A percentile compares a stretch with the other conserved stretches of the same genome.
Evolutionary conservation across 768 basidiomycete species (phyloP).

Genomic region (Rhodotorula toruloides): DNA sequence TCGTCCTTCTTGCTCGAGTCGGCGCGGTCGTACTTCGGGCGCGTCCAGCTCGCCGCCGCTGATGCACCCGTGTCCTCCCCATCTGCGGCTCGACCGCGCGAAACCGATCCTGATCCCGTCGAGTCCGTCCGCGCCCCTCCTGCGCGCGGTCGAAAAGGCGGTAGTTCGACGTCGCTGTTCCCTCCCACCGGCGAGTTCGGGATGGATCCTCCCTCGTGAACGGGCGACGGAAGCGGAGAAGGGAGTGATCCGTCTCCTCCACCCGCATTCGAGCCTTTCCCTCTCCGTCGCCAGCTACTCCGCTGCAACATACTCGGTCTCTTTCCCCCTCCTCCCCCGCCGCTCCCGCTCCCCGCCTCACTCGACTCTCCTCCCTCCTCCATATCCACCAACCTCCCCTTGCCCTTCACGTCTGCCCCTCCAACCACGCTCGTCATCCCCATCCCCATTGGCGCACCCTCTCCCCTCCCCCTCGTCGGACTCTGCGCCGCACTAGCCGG

Average conservation of each 20-base stretch:
- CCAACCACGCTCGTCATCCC: not conserved
- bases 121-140: not conserved
- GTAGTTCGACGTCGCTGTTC: no score
- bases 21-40: not conserved
- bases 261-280: not conserved
- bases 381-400: not conserved
- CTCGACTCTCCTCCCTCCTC: no score
- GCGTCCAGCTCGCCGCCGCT: not conserved
- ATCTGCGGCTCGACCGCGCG: no score
- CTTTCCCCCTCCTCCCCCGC: not conserved
- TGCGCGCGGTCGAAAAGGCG: not conserved
- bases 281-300: not conserved
- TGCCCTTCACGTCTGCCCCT: not conserved
- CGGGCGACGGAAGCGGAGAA: not conserved
- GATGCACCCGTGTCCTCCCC: no score
- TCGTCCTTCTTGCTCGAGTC: not conserved
- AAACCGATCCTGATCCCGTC: no score
- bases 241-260: not conserved
- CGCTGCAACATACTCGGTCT: not conserved
- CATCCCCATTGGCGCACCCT: not conserved
- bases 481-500: not conserved
- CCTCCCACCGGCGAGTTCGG: no score
- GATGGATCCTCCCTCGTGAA: not conserved
- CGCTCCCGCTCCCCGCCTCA: no score
- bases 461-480: not conserved